Evolutionary conservation across 164 flowering plant species (phyloP).

Genomic region (Vitis labrusca): DNA sequence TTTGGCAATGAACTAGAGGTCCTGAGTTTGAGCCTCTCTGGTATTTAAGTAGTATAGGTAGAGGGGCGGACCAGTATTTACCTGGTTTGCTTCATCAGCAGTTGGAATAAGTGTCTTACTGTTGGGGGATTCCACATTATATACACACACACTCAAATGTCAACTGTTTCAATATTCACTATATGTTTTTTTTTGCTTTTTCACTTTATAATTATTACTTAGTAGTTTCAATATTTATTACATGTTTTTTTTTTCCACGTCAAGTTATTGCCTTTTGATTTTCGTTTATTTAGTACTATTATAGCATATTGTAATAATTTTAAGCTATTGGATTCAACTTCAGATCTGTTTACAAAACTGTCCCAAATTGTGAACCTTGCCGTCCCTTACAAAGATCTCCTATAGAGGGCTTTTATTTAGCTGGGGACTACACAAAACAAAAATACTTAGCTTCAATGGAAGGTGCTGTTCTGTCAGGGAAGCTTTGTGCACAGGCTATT

Average conservation of each 20-base stretch:
- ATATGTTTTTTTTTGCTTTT: no score
- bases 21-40: no score
- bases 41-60: no score
- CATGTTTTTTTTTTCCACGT: not conserved
- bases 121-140: no score
- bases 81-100: no score
- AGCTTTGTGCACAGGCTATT: slow-evolving; percentile 94
- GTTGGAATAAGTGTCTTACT: no score
- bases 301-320: not conserved
- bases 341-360: slow-evolving; percentile 95
- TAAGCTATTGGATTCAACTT: not conserved
- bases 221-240: not conserved
- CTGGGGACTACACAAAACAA: slow-evolving; percentile 97
- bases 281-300: not conserved
- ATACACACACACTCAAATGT: no score
- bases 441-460: slow-evolving; percentile 99
- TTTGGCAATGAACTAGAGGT: no score
- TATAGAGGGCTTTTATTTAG: slow-evolving; percentile 85
- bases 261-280: no score
- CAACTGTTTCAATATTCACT: no score
- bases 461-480: slow-evolving; percentile 98
- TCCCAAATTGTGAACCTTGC: slow-evolving; percentile 89
- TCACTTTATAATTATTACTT: not conserved
- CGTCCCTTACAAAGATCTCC: slow-evolving; percentile 96
- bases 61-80: no score